Base-by-base conservation (phyloP, 768 basidiomycete genomes). In the Boletus huronensis region DNA sequence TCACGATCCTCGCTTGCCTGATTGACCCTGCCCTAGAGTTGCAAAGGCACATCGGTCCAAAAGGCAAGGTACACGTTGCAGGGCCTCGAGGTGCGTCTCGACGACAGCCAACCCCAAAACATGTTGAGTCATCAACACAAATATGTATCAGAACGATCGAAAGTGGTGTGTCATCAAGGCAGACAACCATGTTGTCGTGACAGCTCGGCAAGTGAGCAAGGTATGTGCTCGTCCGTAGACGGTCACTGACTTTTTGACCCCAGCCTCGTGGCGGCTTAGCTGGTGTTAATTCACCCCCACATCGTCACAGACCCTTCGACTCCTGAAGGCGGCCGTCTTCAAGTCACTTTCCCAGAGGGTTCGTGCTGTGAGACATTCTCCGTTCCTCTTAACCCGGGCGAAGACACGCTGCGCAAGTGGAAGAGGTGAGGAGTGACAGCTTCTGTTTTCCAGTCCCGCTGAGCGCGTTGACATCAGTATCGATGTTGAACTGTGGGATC, bases 121-220 rank as follows among this genome's bases (percentile, higher is more conserved):
- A 28, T 38, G 44, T 48, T 23, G 35, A 29, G 38, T 52, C 46
- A 61, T 29, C 31, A n/a, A 25, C 21, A 21, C 19, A 46, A 39
- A 25, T 25, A 4, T 25, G 26, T 1, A 23, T n/a, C 57, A 90
- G 88, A 76, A 85, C 64, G 89, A 91, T 62, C 78, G 89, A 58
- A 76, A 72, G 67, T 89, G 87, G 82, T 84, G 82, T 57, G 77
- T 90, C 62, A 75, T 88, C 46, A 84, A 85, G 58, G 77, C 77
- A 3, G 70, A 73, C 9, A 80, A 75, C 6, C 72, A 81, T 41
- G 63, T 64, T 5, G 76, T 88, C 23, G 72, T 91, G 40, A 92
- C 89, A 2, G 89, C 88, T 6, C 79, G 89, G 48, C 80, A 84
- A 52, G 68, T 81, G 32, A 58, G 80, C 25, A 83, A 84, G 77